Evolutionary conservation across 345 rosid genomes (phyloP).

Genomic region (Populus davidiana): DNA sequence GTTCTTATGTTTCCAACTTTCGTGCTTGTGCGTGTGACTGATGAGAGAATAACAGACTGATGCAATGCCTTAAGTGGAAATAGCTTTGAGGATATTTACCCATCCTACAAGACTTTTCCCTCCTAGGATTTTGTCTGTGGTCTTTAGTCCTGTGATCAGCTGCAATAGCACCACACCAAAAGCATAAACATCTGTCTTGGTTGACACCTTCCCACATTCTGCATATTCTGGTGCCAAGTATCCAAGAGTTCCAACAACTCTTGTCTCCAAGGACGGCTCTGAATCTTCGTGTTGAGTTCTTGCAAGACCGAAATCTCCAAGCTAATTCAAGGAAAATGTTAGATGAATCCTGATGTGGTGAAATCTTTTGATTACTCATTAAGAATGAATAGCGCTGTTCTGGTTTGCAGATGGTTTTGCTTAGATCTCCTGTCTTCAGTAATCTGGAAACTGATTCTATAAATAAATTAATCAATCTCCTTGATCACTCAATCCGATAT

Average conservation of each 20-base stretch:
- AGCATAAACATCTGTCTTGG: slow-evolving; percentile 66
- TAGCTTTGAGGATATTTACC: slow-evolving; percentile 30
- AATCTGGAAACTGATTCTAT: too few species aligned
- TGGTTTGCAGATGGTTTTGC: not conserved
- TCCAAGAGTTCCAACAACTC: slow-evolving; percentile 55
- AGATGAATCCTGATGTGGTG: not conserved
- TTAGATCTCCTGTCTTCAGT: too few species aligned
- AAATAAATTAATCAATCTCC: too few species aligned
- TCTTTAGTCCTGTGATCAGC: slow-evolving; percentile 59
- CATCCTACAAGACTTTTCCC: slow-evolving; percentile 70
- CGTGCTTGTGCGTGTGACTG: not conserved
- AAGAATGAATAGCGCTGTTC: not conserved
- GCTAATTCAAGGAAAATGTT: slow-evolving; percentile 24
- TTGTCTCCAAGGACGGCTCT: slow-evolving; percentile 50
- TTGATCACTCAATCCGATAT: too few species aligned
- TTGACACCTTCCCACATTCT: slow-evolving; percentile 56
- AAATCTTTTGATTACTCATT: not conserved
- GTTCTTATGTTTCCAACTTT: not conserved
- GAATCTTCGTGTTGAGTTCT: slow-evolving; percentile 40
- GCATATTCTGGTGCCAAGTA: slow-evolving; percentile 71
- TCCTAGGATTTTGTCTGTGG: slow-evolving; percentile 53
- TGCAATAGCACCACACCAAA: slow-evolving; percentile 64
- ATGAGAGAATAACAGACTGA: too few species aligned
- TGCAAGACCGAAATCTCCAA: slow-evolving; percentile 73
- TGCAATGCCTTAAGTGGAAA: too few species aligned